Base-by-base conservation (phyloP, 139 green algal species). In the Chlorella sp. region DNA sequence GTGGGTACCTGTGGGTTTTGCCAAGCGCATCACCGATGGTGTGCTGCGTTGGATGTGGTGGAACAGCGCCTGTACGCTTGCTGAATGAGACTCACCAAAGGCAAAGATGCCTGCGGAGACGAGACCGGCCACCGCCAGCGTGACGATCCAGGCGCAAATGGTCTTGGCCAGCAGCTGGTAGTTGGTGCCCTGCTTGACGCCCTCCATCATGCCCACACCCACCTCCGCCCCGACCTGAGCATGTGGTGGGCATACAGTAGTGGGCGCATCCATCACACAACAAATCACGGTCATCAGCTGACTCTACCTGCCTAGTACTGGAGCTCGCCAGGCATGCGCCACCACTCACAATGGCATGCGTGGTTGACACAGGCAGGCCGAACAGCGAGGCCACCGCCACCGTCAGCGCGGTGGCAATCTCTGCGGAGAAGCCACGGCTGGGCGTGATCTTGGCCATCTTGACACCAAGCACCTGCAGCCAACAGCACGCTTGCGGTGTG, bases 391-490 rank as follows among this genome's bases (percentile, higher is more conserved):
- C 85, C 23, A 87, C 61, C 23, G 85, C 70, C 62, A 92, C 77
- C 3, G 83, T 82, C 31, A 88, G 4, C 0, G 83, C 75, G 0
- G 87, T 79, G 27, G 80, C 66, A 23, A 91, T 42, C 77, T 94
- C 89, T 35, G 86, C 85, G 69, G 55, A 85, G 76, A 88, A 93
- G 22, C 89, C 89, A 23, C 88, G 82, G 1, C 81, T 84, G 59
- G 82, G 81, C 1, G 84, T 87, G 33, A 91, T 80, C 64, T 73
- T 69, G 42, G 61, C 71, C 66, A 84, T 31, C 0, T 78, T 51
- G 27, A 78, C 60, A 35, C 78, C 78, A 30, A 80, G 62, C 59
- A 51, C 74, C 2, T 67, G 66, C 35, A 62, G 35, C n/a, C n/a
- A n/a, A n/a, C n/a, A n/a, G n/a, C n/a, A n/a, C n/a, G n/a, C n/a